Base-by-base conservation (phyloP, 164 flowering plant genomes). In the Brasenia schreberi region DNA sequence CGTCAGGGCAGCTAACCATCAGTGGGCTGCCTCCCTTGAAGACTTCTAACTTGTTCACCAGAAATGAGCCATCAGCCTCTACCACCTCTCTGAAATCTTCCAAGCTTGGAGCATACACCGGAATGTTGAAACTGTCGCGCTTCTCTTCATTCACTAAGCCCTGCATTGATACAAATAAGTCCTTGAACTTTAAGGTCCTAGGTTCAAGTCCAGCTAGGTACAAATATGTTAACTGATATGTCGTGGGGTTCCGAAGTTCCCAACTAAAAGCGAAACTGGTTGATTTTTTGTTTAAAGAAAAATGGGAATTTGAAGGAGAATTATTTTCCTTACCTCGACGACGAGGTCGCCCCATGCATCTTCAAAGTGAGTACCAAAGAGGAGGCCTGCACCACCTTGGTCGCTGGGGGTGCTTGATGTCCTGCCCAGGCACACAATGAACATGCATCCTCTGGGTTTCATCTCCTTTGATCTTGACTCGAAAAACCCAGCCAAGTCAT, bases 331-430 rank as follows among this genome's bases (percentile, higher is more conserved):
- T 73, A 82, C 86, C 84, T 82, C 80, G 53, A 75, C 65, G 69
- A 79, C 78, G 70, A 91, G 96, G 76, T 91, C 97, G 67, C 86
- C 77, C 96, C 93, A 91, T 58, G 97, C 96, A 68, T 87, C 93
- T 63, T 89, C 91, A 77, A 84, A 87, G 82, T 91, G 92, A 77
- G 92, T 87, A 75, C 92, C 96, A 67, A 91, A 91, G 69, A 91
- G 87, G 43, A 82, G 75, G 3, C 92, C 97, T 5, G 92, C 87
- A 68, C 97, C 97, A 73, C 97, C 87, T 76, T 91, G 97, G 70
- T 91, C 97, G 0, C 84, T 76, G 63, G 97, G 93, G 81, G 84
- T 87, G 69, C 69, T 71, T 0, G 92, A 84, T 53, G 90, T 88
- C 62, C 97, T 70, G 0, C 97, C 97, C 69, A 91, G 69, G 73